Conservation (phyloP, 140 eudicot genomes). For the Ambrosia hybrid region DNA sequence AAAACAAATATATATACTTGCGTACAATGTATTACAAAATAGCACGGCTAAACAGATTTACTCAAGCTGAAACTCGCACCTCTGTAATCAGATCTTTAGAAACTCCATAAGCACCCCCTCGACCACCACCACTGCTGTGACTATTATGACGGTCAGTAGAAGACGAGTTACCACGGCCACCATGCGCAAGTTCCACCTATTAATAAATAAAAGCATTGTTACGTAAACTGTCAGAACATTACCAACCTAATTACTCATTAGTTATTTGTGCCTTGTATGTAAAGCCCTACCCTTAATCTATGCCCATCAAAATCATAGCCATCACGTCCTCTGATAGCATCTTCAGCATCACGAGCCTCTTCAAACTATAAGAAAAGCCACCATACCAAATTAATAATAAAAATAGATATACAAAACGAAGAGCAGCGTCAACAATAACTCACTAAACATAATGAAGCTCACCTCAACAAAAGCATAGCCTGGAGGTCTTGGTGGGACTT, state of each 20-base stretch:
- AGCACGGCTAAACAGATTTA: not conserved
- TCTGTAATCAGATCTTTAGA: constrained; percentile 88
- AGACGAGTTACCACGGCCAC: constrained; percentile 89
- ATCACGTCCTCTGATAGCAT: constrained; percentile 97
- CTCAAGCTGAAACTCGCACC: constrained; percentile 38
- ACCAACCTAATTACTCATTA: not conserved
- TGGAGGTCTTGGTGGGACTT: constrained; percentile 97
- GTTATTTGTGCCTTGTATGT: constrained; percentile 19
- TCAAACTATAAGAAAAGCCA: constrained; percentile 59
- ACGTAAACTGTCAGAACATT: not conserved
- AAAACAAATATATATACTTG: constrained; percentile 2
- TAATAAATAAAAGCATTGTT: constrained; percentile 10
- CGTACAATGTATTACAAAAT: not conserved
- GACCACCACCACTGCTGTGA: constrained; percentile 50
- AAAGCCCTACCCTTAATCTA: constrained; percentile 36
- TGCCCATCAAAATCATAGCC: constrained; percentile 98
- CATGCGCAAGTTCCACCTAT: constrained; percentile 91
- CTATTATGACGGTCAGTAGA: constrained; percentile 63
- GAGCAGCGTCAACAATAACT: not conserved
- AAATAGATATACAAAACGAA: not conserved
- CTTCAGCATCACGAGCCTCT: constrained; percentile 95
- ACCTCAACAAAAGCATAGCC: constrained; percentile 99
- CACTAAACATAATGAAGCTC: constrained; percentile 28
- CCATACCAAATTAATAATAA: not conserved
- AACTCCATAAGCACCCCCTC: constrained; percentile 55